Base-by-base conservation (phyloP, 225 moss, liverwort and hornwort genomes). In the Physcomitrium patens region DNA sequence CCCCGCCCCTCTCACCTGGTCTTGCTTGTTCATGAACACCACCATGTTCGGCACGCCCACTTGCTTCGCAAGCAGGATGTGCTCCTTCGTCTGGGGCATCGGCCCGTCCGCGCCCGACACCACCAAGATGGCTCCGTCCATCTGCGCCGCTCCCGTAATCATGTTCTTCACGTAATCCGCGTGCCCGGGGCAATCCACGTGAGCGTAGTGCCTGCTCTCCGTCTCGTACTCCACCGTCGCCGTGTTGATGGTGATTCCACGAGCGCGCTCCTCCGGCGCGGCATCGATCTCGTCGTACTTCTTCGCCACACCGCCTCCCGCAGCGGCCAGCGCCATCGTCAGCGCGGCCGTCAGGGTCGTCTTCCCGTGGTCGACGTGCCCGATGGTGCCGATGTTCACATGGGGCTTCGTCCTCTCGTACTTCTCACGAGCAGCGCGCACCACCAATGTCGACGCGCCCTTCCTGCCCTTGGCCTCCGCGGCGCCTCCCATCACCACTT, bases 301-400 rank as follows among this genome's bases (percentile, higher is more conserved):
- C 86, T 91, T 93, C 6, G 86, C 89, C 26, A 44, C 24, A 31
- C 72, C 72, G 9, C 86, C 83, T 7, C 85, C 84, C 45, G 74
- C 69, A 0, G 81, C 55, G 0, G 94, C 92, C 60, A 95, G 62
- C 44, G 93, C 92, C 95, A 91, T 92, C n/a, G 93, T 92, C 19
- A 95, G 86, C 20, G 95, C 91, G 5, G 95, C 92, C 19, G 93
- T 95, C 26, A 95, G 76, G 3, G 95, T 95, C 0, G 95, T 95
- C 85, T 95, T 95, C 11, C 95, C 95, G 58, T 95, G 95, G 84
- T 95, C 93, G 69, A 95, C 93, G 54, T 95, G 95, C 15, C 95
- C 95, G 6, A 95, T 95, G 46, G 93, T 95, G 4, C 95, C 95
- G 37, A 93, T 95, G 85, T 95, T 95, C 37, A 95, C 85, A 74